Conservation (phyloP, 2,329 filamentous ascomycete genomes). For the Ophiosphaerella herpotricha region DNA sequence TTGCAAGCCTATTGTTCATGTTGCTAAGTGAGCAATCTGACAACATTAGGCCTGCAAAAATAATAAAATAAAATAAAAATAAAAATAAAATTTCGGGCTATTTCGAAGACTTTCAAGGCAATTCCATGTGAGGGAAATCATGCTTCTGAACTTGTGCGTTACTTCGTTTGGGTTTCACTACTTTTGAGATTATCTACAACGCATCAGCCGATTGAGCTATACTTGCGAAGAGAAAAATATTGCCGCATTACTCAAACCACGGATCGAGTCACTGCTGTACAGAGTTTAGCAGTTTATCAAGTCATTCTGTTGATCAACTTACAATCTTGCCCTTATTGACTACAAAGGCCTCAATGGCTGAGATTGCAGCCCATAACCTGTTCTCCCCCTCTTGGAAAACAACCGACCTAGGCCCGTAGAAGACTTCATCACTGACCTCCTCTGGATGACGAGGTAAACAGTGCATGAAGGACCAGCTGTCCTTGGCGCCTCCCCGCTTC, state of each 20-base stretch:
- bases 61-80: no score
- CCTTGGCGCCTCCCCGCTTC: slow-evolving; percentile 80
- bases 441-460: slow-evolving; percentile 90
- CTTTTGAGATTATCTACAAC: neutral
- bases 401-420: slow-evolving; percentile 82
- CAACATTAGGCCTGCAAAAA: no score
- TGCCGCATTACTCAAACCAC: slow-evolving; percentile 25
- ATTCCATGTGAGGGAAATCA: neutral
- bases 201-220: neutral
- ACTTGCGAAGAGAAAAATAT: neutral
- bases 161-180: neutral
- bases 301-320: neutral
- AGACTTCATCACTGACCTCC: slow-evolving; percentile 93
- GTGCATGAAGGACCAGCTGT: slow-evolving; percentile 97
- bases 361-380: slow-evolving; percentile 84
- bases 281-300: neutral
- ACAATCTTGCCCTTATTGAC: slow-evolving; percentile 88
- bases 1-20: no score
- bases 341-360: slow-evolving; percentile 85
- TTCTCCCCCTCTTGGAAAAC: slow-evolving; percentile 97
- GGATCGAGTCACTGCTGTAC: slow-evolving; percentile 29
- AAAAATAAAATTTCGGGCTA: no score
- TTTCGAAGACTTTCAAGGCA: neutral
- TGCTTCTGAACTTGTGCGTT: neutral
- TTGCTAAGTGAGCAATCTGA: no score